Evolutionary conservation across 2,329 filamentous ascomycete species (phyloP).

Genomic region (Fusarium paranaense): DNA sequence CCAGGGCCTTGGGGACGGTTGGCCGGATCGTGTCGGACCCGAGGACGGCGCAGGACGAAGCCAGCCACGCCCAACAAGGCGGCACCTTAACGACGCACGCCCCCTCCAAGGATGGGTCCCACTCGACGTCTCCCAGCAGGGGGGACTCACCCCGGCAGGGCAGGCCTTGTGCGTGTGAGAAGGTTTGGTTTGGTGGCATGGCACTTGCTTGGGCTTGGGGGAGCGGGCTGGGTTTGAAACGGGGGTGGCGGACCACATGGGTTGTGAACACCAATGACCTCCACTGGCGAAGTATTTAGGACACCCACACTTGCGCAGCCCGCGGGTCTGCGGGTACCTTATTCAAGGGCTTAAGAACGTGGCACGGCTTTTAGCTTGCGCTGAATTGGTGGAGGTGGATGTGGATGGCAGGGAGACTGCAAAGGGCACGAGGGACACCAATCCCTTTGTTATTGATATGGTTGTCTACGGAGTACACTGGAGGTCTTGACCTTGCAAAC

Average conservation of each 20-base stretch:
- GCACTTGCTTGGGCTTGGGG: neutral
- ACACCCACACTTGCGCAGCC: neutral
- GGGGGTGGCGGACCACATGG: neutral
- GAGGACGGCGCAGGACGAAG: slow-evolving; percentile 28
- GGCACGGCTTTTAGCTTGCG: slow-evolving; percentile 7
- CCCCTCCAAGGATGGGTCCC: neutral
- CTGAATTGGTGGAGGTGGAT: neutral
- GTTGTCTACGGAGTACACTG: neutral
- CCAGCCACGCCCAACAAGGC: slow-evolving; percentile 35
- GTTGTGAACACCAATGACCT: neutral
- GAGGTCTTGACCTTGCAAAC: neutral
- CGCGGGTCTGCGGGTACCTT: neutral
- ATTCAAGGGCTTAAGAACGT: slow-evolving; percentile 4
- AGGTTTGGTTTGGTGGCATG: slow-evolving; percentile 3
- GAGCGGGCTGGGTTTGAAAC: slow-evolving; percentile 1
- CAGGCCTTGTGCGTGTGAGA: neutral
- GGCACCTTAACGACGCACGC: slow-evolving; percentile 6
- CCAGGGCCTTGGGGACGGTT: slow-evolving; percentile 19
- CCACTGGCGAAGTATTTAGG: neutral
- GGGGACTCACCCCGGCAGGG: neutral
- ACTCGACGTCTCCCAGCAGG: neutral
- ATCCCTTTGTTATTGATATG: slow-evolving; percentile 12
- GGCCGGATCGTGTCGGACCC: slow-evolving; percentile 38
- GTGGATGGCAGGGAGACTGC: neutral
- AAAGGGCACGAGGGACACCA: neutral